These are phyloP conservation scores for Asterella californica DNA, from an alignment of 225 moss, liverwort and hornwort species.

Conservation along the genomic window DNA sequence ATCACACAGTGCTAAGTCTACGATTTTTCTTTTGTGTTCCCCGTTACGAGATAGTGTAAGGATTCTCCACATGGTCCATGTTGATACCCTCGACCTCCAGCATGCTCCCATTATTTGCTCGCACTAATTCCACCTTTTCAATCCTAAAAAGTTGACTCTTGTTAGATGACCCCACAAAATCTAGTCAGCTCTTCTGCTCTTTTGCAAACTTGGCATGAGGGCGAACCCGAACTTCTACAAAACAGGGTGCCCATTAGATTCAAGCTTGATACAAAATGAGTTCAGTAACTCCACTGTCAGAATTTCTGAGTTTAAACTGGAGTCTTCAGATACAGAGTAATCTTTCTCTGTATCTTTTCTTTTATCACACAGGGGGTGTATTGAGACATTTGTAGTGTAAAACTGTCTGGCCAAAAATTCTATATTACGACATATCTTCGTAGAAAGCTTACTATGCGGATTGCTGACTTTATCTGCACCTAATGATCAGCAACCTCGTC, in stretches of 20 bases:
- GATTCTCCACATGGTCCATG: not conserved
- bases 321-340: conserved; percentile 13
- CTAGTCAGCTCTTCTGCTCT: not conserved
- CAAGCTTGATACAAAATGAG: conserved; percentile 5
- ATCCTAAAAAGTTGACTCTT: not conserved
- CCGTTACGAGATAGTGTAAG: not conserved
- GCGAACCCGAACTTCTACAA: conserved; percentile 12
- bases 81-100: not conserved
- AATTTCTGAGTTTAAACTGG: conserved; percentile 3
- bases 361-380: conserved; percentile 14
- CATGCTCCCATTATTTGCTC: conserved; percentile 17
- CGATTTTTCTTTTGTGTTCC: conserved; percentile 1
- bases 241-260: conserved; percentile 1
- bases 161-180: not conserved
- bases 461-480: conserved; percentile 19
- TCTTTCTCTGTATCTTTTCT: too few relatives aligned
- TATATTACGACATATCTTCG: conserved; percentile 6
- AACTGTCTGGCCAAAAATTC: conserved; percentile 10
- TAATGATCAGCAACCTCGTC: conserved; percentile 7
- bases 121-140: conserved; percentile 18
- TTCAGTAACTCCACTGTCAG: conserved; percentile 16
- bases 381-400: conserved; percentile 15
- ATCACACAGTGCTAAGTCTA: conserved; percentile 2
- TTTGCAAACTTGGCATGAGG: conserved; percentile 5
- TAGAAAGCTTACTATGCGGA: conserved; percentile 11